phyloP scores from a whole-genome alignment of 306 rosid genomes.

The Spatholobus suberectus region DNA sequence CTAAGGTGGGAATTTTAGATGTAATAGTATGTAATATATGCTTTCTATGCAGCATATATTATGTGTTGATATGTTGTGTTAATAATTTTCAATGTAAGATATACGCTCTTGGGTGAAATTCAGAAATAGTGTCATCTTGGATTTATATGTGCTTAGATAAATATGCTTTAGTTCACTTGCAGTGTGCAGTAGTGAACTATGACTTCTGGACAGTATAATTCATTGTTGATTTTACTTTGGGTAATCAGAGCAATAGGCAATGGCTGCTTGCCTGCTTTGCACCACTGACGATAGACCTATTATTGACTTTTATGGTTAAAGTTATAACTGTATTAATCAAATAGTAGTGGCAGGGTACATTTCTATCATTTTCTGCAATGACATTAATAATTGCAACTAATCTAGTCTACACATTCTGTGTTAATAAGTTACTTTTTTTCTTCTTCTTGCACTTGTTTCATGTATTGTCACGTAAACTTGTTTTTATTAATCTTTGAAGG shows the following conservation, averaged over 20 bases:
- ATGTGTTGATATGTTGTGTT: neutral
- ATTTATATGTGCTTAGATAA: neutral
- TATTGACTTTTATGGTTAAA: neutral
- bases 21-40: neutral
- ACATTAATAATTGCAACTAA: neutral
- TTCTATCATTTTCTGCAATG: slow-evolving; percentile 9
- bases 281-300: neutral
- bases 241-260: slow-evolving; percentile 1
- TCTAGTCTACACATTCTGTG: slow-evolving; percentile 3
- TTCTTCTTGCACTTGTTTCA: slow-evolving; percentile 18
- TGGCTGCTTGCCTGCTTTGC: neutral
- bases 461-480: slow-evolving; percentile 18
- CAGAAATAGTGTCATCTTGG: neutral
- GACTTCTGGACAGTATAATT: slow-evolving; percentile 1
- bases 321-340: neutral
- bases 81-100: neutral
- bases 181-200: neutral
- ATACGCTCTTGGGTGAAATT: neutral
- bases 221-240: neutral
- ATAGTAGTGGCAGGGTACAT: neutral
- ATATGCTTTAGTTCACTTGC: neutral
- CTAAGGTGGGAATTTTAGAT: neutral
- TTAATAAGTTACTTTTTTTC: neutral
- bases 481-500: slow-evolving; percentile 48
- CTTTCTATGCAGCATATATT: neutral